These are phyloP conservation scores for Microbotryum saponariae DNA, from an alignment of 1,284 basidiomycete genomes.

Conservation along the genomic window DNA sequence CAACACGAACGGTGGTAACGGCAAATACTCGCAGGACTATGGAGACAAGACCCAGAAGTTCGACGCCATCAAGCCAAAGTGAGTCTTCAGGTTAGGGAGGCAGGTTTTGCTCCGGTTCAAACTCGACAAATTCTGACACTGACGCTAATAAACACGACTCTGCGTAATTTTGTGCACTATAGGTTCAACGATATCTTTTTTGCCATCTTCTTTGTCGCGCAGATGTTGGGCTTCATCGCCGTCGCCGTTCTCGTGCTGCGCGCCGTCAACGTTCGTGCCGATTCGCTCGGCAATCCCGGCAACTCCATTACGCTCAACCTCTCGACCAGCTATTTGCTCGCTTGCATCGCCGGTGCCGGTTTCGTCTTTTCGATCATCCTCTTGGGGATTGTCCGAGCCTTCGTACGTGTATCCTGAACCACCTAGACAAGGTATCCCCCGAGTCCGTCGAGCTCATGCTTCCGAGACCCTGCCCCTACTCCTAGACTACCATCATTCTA, in stretches of 20 bases:
- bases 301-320: conserved; percentile 23
- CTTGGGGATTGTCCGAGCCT: conserved; percentile 42
- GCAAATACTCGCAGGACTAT: conserved; percentile 4
- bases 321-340: conserved; percentile 28
- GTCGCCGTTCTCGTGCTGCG: conserved; percentile 41
- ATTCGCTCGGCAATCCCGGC: conserved; percentile 14
- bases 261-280: conserved; percentile 16
- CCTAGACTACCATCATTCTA: no score
- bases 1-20: conserved; percentile 5
- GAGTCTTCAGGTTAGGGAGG: neutral
- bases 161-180: neutral
- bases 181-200: conserved; percentile 37
- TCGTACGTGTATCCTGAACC: conserved; percentile 37
- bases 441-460: no score
- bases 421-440: no score
- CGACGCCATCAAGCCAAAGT: conserved; percentile 27
- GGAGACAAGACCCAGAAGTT: conserved; percentile 22
- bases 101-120: neutral
- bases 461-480: no score
- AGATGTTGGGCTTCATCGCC: conserved; percentile 41
- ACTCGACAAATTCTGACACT: neutral
- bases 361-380: conserved; percentile 27
- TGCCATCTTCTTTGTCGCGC: conserved; percentile 40
- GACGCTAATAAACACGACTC: neutral
- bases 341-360: conserved; percentile 17